phyloP scores from a whole-genome alignment of 805 yeast genomes.

The Myxozyma geophila region DNA sequence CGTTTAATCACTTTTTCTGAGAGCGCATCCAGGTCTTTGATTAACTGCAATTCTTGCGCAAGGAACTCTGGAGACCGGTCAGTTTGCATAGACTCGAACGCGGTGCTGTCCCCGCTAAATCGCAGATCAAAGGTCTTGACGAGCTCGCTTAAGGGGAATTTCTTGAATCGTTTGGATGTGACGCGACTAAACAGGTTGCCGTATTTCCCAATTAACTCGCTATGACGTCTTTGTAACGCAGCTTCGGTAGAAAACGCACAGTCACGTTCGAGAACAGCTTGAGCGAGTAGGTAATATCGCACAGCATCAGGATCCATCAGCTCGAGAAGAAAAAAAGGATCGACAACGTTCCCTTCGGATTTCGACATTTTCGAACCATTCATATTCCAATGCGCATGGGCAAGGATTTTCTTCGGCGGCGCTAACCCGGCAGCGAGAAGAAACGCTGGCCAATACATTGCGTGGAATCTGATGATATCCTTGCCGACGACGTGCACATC shows the following conservation, averaged over 20 bases:
- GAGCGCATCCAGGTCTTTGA: constrained; percentile 1
- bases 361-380: constrained; percentile 94
- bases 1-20: background rate
- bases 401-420: constrained; percentile 74
- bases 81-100: background rate
- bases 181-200: constrained; percentile 78
- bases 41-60: background rate
- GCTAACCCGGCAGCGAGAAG: constrained; percentile 78
- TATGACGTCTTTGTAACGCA: constrained; percentile 49
- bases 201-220: constrained; percentile 74
- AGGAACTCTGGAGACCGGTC: constrained; percentile 9
- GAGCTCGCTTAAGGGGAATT: constrained; percentile 52
- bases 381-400: constrained; percentile 93
- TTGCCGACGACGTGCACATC: constrained; percentile 84
- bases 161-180: constrained; percentile 70
- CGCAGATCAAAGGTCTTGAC: constrained; percentile 5
- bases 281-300: constrained; percentile 75
- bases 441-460: constrained; percentile 92
- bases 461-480: constrained; percentile 86
- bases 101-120: background rate
- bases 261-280: constrained; percentile 75
- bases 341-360: constrained; percentile 90
- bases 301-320: constrained; percentile 65
- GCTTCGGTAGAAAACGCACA: constrained; percentile 76
- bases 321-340: constrained; percentile 70